These are phyloP conservation scores for Pittosporum tobira DNA, from an alignment of 129 eudicot species.

Conservation along the genomic window DNA sequence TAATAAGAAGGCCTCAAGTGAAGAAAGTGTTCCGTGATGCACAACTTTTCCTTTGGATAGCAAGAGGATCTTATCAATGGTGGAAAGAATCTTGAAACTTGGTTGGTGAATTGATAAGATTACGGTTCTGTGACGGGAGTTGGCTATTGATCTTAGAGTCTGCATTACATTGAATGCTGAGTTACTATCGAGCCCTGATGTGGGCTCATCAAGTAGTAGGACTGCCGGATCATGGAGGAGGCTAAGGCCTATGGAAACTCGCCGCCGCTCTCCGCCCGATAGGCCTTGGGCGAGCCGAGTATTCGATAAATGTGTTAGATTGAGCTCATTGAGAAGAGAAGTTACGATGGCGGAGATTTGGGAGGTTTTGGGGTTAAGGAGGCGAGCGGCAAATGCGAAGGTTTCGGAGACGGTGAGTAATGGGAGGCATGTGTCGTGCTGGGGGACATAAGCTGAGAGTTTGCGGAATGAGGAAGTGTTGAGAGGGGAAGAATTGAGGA, in stretches of 20 bases:
- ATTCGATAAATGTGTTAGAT: conserved; percentile 52
- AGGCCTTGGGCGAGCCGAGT: conserved; percentile 38
- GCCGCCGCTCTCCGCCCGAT: conserved; percentile 80
- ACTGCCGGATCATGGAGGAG: conserved; percentile 83
- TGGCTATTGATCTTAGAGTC: conserved; percentile 51
- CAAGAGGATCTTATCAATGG: conserved; percentile 55
- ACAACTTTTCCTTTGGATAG: conserved; percentile 67
- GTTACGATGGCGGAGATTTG: conserved; percentile 28
- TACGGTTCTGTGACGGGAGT: conserved; percentile 51
- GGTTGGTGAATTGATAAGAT: conserved; percentile 90
- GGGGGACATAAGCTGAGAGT: conserved; percentile 89
- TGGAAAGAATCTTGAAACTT: conserved; percentile 76
- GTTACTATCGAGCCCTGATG: conserved; percentile 85
- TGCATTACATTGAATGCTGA: conserved; percentile 85
- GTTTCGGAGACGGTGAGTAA: conserved; percentile 78
- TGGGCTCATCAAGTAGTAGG: conserved; percentile 81
- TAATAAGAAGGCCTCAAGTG: conserved; percentile 40
- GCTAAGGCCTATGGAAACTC: conserved; percentile 83
- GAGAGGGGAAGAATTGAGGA: conserved; percentile 56
- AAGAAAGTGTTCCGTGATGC: conserved; percentile 63
- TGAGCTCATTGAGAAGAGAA: conserved; percentile 51
- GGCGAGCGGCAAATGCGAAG: conserved; percentile 59
- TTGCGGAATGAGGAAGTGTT: conserved; percentile 54
- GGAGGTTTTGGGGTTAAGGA: conserved; percentile 47
- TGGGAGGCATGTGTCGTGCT: conserved; percentile 67